Evolutionary conservation across 257 asterid genomes (phyloP).

Genomic region (Ballota nigra): DNA sequence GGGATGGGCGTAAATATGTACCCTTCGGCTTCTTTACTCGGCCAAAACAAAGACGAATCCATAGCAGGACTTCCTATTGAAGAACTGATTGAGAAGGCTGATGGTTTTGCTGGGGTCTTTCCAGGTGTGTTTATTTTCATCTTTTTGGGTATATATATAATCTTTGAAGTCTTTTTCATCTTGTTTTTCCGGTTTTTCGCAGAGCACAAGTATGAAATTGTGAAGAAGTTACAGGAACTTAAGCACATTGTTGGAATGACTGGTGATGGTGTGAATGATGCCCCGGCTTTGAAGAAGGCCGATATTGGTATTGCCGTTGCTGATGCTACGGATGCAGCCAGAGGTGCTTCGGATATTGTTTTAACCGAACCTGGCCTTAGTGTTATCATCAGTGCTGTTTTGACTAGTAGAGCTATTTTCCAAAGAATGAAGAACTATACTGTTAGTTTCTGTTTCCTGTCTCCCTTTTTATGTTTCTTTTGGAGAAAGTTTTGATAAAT

Average conservation of each 20-base stretch:
- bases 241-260: constrained; percentile 97
- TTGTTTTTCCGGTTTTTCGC: not conserved
- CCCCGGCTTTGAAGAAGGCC: constrained; percentile 95
- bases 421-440: constrained; percentile 97
- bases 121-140: constrained; percentile 51
- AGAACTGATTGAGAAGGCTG: constrained; percentile 89
- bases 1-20: constrained; percentile 97
- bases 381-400: constrained; percentile 87
- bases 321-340: constrained; percentile 95
- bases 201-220: constrained; percentile 97
- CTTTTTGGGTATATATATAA: not conserved
- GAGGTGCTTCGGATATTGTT: constrained; percentile 91
- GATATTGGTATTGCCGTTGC: constrained; percentile 96
- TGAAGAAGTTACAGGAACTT: constrained; percentile 88
- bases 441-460: constrained; percentile 36
- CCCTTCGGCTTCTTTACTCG: constrained; percentile 79
- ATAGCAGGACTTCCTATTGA: constrained; percentile 79
- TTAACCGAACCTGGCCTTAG: constrained; percentile 95
- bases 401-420: constrained; percentile 92
- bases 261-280: constrained; percentile 96
- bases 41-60: constrained; percentile 71
- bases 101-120: constrained; percentile 97
- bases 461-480: not conserved
- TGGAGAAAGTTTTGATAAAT: constrained; percentile 1
- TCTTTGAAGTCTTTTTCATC: not conserved